These are phyloP conservation scores for Cinnamomum micranthum DNA, from an alignment of 164 flowering plant genomes.

Conservation along the genomic window DNA sequence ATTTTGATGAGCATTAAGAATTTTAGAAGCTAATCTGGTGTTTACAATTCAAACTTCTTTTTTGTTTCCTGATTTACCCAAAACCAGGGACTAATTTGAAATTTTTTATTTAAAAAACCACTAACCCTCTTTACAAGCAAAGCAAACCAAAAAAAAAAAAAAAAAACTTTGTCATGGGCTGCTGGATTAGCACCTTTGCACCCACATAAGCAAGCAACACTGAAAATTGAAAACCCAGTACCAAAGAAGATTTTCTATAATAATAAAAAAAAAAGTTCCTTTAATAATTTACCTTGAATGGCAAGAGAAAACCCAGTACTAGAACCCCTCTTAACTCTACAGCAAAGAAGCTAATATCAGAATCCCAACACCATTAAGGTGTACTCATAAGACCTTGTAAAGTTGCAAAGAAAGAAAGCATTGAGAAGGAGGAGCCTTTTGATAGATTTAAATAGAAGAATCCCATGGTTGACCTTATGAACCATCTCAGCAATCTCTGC, in stretches of 20 bases:
- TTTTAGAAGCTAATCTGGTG: too few relatives aligned
- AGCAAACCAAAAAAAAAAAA: neutral
- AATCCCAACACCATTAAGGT: slow-evolving; percentile 12
- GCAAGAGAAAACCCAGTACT: slow-evolving; percentile 6
- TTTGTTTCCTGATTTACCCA: too few relatives aligned
- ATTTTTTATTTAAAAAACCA: neutral
- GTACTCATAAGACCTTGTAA: slow-evolving; percentile 2
- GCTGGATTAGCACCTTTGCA: too few relatives aligned
- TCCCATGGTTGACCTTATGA: slow-evolving; percentile 25
- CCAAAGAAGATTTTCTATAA: neutral
- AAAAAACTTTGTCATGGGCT: neutral
- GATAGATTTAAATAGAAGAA: slow-evolving; percentile 9
- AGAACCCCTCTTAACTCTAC: neutral
- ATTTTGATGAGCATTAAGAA: too few relatives aligned
- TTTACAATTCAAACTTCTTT: too few relatives aligned
- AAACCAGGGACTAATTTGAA: too few relatives aligned
- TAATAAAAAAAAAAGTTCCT: neutral
- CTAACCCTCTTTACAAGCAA: neutral
- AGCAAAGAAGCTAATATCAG: neutral
- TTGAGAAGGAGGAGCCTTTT: slow-evolving; percentile 5
- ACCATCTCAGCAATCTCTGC: slow-evolving; percentile 13
- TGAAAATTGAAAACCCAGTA: neutral
- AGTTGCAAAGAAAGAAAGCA: slow-evolving; percentile 18
- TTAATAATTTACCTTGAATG: slow-evolving; percentile 18
- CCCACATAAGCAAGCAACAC: neutral